Evolutionary conservation across 2,329 filamentous ascomycete species (phyloP).

Genomic region (Pseudocercospora musae): DNA sequence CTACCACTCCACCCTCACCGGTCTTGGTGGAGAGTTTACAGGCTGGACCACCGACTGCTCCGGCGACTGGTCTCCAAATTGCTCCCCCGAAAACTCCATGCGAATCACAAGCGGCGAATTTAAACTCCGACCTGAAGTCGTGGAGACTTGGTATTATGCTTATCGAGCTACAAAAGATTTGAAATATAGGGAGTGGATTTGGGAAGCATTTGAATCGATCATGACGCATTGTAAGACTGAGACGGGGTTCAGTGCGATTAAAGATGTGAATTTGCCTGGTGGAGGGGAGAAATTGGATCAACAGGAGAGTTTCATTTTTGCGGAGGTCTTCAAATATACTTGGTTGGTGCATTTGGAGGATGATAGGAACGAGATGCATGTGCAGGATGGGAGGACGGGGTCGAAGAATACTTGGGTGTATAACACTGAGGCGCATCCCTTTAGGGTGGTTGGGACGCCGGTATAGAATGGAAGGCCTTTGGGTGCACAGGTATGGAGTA

Average conservation of each 20-base stretch:
- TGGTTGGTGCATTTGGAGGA: slow-evolving; percentile 28
- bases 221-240: slow-evolving; percentile 25
- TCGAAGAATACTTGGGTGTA: slow-evolving; percentile 30
- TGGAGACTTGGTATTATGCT: slow-evolving; percentile 36
- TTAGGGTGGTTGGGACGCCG: slow-evolving; percentile 20
- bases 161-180: slow-evolving; percentile 29
- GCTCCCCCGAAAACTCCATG: slow-evolving; percentile 18
- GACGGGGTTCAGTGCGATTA: slow-evolving; percentile 27
- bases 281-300: slow-evolving; percentile 22
- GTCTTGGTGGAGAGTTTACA: slow-evolving; percentile 32
- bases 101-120: slow-evolving; percentile 15
- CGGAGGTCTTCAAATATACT: slow-evolving; percentile 30
- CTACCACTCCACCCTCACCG: slow-evolving; percentile 24
- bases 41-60: too few relatives aligned
- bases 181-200: slow-evolving; percentile 32
- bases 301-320: slow-evolving; percentile 27
- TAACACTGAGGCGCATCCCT: slow-evolving; percentile 35
- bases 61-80: too few relatives aligned
- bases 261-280: slow-evolving; percentile 23
- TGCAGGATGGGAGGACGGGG: slow-evolving; percentile 21
- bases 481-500: too few relatives aligned
- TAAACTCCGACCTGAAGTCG: slow-evolving; percentile 29
- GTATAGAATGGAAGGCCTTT: neutral
- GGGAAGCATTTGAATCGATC: slow-evolving; percentile 27
- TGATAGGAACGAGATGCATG: slow-evolving; percentile 14